These are phyloP conservation scores for Mucor plumbeus DNA, from an alignment of 371 early-diverging fungal species.

Conservation along the genomic window DNA sequence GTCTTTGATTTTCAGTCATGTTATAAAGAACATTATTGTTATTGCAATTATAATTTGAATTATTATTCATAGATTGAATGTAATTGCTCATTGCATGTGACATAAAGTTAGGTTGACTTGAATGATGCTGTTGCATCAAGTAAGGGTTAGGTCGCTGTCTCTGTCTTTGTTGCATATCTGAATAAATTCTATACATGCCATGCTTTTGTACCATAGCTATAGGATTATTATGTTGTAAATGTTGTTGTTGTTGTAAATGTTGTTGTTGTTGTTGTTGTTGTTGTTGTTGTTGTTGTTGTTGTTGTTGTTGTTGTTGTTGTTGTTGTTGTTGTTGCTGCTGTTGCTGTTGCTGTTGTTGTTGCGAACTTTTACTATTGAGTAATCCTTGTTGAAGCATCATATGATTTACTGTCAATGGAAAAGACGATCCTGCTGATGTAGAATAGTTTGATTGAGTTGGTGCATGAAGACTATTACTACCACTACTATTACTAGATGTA, in stretches of 20 bases:
- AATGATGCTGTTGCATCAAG: background rate
- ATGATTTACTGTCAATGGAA: background rate
- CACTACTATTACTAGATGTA: background rate
- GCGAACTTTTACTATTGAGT: conserved; percentile 1
- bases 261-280: background rate
- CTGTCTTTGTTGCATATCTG: conserved; percentile 8
- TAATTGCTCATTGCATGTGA: background rate
- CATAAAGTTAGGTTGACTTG: conserved; percentile 1
- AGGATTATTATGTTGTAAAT: background rate
- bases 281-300: background rate
- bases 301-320: background rate
- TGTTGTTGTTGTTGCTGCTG: background rate
- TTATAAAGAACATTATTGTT: background rate
- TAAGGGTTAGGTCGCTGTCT: background rate
- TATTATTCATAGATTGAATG: background rate
- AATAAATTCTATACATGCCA: conserved; percentile 11
- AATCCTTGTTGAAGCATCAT: conserved; percentile 7
- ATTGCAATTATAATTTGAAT: background rate
- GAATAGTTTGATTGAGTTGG: background rate
- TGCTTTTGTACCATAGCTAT: conserved; percentile 5
- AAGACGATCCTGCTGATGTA: background rate
- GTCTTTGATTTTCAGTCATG: conserved; percentile 1
- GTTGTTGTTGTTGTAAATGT: no score
- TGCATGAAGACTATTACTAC: background rate
- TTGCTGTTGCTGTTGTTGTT: background rate